Base-by-base conservation (phyloP, 1,284 basidiomycete genomes). In the Papiliotrema nemorosa region DNA sequence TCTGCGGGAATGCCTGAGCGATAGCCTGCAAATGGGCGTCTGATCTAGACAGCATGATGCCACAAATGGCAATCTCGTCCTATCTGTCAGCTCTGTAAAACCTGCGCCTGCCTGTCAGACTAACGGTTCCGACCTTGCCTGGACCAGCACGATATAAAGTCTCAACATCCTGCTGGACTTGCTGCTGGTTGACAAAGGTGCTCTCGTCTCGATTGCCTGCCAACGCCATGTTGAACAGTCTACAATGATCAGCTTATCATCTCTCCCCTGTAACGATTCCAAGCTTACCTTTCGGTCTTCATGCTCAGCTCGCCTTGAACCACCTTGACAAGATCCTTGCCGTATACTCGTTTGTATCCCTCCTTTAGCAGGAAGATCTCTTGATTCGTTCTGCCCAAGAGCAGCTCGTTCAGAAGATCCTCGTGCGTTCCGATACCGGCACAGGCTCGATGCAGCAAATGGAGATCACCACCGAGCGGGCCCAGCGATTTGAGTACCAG, bases 291-390 rank as follows among this genome's bases (percentile, higher is more conserved):
- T 58, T 75, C 72, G 5, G 75, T 76, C 68, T 76, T 76, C 67
- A 73, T 70, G 47, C 66, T 69, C 37, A 76, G 59, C 52, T 76
- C 75, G n/a, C 73, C 74, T 29, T 64, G 59, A 13, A 76, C 65
- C 7, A 63, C 58, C 16, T 47, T 7, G 14, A 62, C 61, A 26
- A 76, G 60, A 53, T 75, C 73, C 52, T 69, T 70, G 40, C 60
- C 56, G 54, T 74, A 69, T 7, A 62, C 55, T 13, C 72, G 63
- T 40, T 62, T 60, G 55, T 70, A 76, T 1, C 60, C 70, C 52
- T 73, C 62, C 60, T 76, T 76, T 43, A 76, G 59, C n/a, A 70
- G 50, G 54, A 67, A 66, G 10, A 76, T 74, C 54, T 76, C 75
- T 52, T 70, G 57, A 58, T 76, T 76, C n/a, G 67, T 62, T 25